Conservation (phyloP, 1,139 yeast genomes). For the Kodamaea anthophila region DNA sequence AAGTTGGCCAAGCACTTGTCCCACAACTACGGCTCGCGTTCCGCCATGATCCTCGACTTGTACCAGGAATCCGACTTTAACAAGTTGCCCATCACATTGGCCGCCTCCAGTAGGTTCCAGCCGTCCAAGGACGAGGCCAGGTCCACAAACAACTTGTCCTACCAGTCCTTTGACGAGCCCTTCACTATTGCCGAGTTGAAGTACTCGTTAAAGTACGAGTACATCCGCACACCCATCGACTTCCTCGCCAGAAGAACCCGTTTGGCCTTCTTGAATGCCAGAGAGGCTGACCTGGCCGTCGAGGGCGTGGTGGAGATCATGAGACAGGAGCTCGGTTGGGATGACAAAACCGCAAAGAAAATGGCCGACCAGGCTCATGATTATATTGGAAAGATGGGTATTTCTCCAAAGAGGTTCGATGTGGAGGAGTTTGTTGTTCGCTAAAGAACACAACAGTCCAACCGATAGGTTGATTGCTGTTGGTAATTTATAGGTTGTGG, state of each 20-base stretch:
- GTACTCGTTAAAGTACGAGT: conserved; percentile 78
- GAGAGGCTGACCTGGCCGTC: conserved; percentile 74
- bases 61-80: conserved; percentile 49
- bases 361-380: conserved; percentile 51
- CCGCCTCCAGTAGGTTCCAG: conserved; percentile 32
- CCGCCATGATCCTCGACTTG: conserved; percentile 69
- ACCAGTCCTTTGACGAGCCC: conserved; percentile 68
- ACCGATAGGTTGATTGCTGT: too few species aligned
- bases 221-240: conserved; percentile 82
- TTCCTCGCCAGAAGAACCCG: conserved; percentile 92
- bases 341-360: conserved; percentile 47
- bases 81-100: conserved; percentile 59
- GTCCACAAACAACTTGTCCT: conserved; percentile 32
- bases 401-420: conserved; percentile 32
- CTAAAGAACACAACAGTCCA: too few species aligned
- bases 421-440: conserved; percentile 24
- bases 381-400: conserved; percentile 59
- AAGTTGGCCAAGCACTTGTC: conserved; percentile 78
- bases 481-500: too few species aligned
- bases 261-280: conserved; percentile 85
- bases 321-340: conserved; percentile 79
- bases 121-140: conserved; percentile 32
- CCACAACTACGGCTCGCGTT: conserved; percentile 84
- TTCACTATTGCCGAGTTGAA: conserved; percentile 88
- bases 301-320: conserved; percentile 83